These are phyloP conservation scores for Athelia sp. DNA, from an alignment of 1,284 basidiomycete genomes.

Conservation along the genomic window DNA sequence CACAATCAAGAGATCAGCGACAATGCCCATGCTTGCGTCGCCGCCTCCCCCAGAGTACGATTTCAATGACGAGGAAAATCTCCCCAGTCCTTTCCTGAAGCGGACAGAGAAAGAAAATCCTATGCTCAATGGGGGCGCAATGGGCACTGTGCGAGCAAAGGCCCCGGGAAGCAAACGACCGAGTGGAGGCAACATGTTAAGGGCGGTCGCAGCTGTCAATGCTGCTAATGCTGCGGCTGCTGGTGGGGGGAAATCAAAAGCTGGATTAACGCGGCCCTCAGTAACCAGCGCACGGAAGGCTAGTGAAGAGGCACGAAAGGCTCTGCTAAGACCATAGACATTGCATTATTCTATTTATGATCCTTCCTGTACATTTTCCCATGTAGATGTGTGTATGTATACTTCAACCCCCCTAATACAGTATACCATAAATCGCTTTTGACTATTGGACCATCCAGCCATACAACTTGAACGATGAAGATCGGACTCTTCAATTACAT, in stretches of 20 bases:
- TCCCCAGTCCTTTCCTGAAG: slow-evolving; percentile 80
- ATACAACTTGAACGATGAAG: no score
- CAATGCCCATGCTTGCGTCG: slow-evolving; percentile 11
- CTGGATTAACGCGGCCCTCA: slow-evolving; percentile 27
- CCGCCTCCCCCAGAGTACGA: slow-evolving; percentile 50
- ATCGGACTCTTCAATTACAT: no score
- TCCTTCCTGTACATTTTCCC: no score
- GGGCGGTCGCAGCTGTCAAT: slow-evolving; percentile 63
- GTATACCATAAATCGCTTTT: no score
- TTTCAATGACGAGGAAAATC: slow-evolving; percentile 72
- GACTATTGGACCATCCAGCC: no score
- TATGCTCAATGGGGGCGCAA: slow-evolving; percentile 2
- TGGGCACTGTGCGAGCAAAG: slow-evolving; percentile 12
- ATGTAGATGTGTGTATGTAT: no score
- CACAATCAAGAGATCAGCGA: slow-evolving; percentile 4
- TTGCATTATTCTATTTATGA: no score
- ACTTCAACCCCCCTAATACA: no score
- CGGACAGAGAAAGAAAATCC: slow-evolving; percentile 37
- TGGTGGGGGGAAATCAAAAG: slow-evolving; percentile 5
- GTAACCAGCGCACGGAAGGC: slow-evolving; percentile 41
- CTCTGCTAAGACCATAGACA: slow-evolving; percentile 33
- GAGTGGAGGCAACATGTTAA: slow-evolving; percentile 47
- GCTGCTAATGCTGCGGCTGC: slow-evolving; percentile 28
- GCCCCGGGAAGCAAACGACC: slow-evolving; percentile 32
- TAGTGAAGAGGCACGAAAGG: slow-evolving; percentile 48